Conservation (phyloP, 1,139 yeast genomes). For the Eremothecium gossypii region DNA sequence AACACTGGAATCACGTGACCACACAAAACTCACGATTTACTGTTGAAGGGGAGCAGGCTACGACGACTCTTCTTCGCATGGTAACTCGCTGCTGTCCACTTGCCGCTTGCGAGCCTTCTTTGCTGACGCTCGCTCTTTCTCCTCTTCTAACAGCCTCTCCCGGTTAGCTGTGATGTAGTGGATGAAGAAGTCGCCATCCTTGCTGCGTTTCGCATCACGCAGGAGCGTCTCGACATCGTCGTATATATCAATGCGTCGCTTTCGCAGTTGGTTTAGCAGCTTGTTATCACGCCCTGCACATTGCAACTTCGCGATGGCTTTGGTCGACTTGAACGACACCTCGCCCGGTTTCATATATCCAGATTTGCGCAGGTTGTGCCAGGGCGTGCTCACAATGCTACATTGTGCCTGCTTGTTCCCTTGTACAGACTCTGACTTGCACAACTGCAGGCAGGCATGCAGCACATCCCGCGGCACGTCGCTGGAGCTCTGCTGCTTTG, state of each 20-base stretch:
- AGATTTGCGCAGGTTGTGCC: slow-evolving; percentile 60
- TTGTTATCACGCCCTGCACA: slow-evolving; percentile 53
- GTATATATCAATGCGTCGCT: slow-evolving; percentile 52
- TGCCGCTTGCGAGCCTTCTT: slow-evolving; percentile 14
- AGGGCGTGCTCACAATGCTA: slow-evolving; percentile 68
- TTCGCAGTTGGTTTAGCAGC: slow-evolving; percentile 56
- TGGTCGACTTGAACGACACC: slow-evolving; percentile 58
- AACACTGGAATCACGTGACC: background rate
- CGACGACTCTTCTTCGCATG: slow-evolving; percentile 3
- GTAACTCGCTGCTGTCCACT: slow-evolving; percentile 5
- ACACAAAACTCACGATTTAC: slow-evolving; percentile 1
- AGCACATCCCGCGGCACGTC: slow-evolving; percentile 45
- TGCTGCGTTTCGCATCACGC: slow-evolving; percentile 25
- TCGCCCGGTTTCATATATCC: slow-evolving; percentile 81
- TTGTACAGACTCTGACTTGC: slow-evolving; percentile 72
- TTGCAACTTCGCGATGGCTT: slow-evolving; percentile 44
- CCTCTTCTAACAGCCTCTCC: slow-evolving; percentile 19
- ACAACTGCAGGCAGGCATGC: slow-evolving; percentile 60
- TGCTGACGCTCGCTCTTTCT: slow-evolving; percentile 14
- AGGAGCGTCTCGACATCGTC: slow-evolving; percentile 32
- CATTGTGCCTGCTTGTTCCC: slow-evolving; percentile 67
- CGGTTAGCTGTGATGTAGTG: slow-evolving; percentile 14
- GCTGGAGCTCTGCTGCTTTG: slow-evolving; percentile 39
- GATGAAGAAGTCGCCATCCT: slow-evolving; percentile 20
- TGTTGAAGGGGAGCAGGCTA: background rate